Evolutionary conservation across 257 asterid species (phyloP).

Genomic region (Nicotiana noctiflora): DNA sequence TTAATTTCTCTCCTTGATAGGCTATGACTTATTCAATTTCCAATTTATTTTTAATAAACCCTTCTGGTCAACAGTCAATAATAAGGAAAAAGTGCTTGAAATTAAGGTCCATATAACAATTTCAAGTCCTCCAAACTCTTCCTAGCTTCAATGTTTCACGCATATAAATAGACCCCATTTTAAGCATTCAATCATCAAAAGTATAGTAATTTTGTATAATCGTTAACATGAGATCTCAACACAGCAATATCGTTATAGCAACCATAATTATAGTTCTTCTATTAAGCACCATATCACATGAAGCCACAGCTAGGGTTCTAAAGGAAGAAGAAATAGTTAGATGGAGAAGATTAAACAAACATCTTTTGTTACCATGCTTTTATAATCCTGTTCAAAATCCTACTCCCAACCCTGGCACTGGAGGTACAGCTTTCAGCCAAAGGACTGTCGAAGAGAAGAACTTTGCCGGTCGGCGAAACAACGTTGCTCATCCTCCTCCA

Average conservation of each 20-base stretch:
- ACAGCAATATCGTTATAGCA: neutral
- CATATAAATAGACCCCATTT: neutral
- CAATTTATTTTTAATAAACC: neutral
- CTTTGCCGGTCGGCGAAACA: slow-evolving; percentile 25
- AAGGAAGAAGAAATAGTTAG: neutral
- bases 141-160: neutral
- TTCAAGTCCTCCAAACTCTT: neutral
- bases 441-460: slow-evolving; percentile 29
- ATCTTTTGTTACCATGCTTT: slow-evolving; percentile 11
- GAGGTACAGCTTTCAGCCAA: slow-evolving; percentile 16
- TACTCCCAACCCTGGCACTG: slow-evolving; percentile 20
- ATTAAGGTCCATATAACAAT: neutral
- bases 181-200: neutral
- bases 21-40: neutral
- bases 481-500: slow-evolving; percentile 15
- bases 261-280: neutral
- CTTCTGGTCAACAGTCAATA: neutral
- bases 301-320: slow-evolving; percentile 6
- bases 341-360: neutral
- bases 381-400: slow-evolving; percentile 6
- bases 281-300: slow-evolving; percentile 2
- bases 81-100: neutral
- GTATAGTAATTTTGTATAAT: neutral
- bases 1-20: neutral
- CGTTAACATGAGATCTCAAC: neutral